Conservation (phyloP, 2,329 filamentous ascomycete species). For the Nemania sp. region DNA sequence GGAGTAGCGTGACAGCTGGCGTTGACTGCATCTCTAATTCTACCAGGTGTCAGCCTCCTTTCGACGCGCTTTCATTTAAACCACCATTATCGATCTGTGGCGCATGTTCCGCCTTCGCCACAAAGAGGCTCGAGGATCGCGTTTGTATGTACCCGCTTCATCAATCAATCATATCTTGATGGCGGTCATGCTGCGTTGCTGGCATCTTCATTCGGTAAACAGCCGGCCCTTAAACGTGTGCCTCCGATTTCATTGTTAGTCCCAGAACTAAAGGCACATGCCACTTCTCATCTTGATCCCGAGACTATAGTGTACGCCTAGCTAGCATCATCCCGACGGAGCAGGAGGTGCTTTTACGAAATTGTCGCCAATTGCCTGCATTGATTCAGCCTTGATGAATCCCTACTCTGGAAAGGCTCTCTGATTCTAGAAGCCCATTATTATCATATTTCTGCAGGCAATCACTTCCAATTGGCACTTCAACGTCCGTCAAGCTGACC, state of each 20-base stretch:
- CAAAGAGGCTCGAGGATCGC: not conserved
- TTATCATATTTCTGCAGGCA: not conserved
- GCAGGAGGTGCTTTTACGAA: not conserved
- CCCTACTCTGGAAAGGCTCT: not conserved
- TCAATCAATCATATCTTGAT: not conserved
- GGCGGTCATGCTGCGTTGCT: conserved; percentile 13
- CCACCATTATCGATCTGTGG: not conserved
- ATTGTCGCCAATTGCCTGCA: not conserved
- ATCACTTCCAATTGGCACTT: not conserved
- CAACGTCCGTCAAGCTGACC: not conserved
- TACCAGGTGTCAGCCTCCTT: no score
- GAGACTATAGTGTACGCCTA: not conserved
- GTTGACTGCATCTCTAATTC: no score
- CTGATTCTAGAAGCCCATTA: not conserved
- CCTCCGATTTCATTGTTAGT: not conserved
- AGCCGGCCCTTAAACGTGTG: not conserved
- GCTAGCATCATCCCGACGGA: not conserved
- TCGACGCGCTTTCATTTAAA: not conserved
- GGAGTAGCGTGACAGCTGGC: no score
- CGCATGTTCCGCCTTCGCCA: not conserved
- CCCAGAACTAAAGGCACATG: conserved; percentile 2
- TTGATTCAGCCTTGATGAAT: not conserved
- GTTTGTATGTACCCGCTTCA: not conserved
- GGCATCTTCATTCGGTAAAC: not conserved
- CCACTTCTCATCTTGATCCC: not conserved